These are phyloP conservation scores for Colletotrichum coccodes DNA, from an alignment of 2,329 filamentous ascomycete species.

Conservation along the genomic window DNA sequence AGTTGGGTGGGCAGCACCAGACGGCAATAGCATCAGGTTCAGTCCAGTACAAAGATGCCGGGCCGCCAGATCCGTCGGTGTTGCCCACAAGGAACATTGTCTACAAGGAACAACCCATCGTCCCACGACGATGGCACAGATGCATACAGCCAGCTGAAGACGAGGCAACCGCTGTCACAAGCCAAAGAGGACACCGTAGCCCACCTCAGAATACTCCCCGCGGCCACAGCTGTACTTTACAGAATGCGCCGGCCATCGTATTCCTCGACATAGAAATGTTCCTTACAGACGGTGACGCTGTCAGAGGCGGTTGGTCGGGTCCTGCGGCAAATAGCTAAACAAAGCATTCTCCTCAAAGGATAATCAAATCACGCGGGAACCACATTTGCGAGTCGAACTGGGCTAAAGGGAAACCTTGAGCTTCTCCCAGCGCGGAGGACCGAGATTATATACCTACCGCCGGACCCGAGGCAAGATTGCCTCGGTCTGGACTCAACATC, in stretches of 20 bases:
- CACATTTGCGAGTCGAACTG: neutral
- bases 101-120: neutral
- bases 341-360: neutral
- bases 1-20: neutral
- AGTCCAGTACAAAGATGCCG: neutral
- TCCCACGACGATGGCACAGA: neutral
- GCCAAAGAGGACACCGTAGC: neutral
- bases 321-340: constrained; percentile 1
- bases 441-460: constrained; percentile 15
- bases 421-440: neutral
- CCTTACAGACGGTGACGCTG: neutral
- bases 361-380: neutral
- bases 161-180: neutral
- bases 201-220: neutral
- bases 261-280: neutral
- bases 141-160: neutral
- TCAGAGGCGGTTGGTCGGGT: neutral
- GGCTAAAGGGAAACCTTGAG: constrained; percentile 1
- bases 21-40: neutral
- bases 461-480: constrained; percentile 15
- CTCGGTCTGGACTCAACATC: constrained; percentile 5
- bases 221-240: neutral
- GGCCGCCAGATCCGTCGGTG: neutral
- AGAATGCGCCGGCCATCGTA: neutral
- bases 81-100: neutral